Base-by-base conservation (phyloP, 208 protist species). In the Naegleria lovaniensis region DNA sequence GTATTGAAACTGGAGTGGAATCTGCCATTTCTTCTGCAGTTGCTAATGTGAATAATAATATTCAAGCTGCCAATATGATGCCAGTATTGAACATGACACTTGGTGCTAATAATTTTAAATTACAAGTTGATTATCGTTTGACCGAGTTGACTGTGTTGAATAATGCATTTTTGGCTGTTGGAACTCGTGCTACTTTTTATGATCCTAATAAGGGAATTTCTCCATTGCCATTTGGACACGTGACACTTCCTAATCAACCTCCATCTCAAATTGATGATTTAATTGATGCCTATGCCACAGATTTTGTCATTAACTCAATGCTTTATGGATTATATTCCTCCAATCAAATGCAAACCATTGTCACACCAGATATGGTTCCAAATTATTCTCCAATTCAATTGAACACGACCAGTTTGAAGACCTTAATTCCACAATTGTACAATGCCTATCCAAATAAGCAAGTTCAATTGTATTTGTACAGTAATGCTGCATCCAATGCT, bases 231-330 rank as follows among this genome's bases (percentile, higher is more conserved):
- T 79, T 79, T 79, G 29, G 29, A 36, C 67, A 29, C 36, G 67
- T 36, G 19, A 19, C 19, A 79, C 16, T 79, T 36, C 67, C 67
- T 36, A 36, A 29, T 25, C 6, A 13, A 13, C 25, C 67, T 9
- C 67, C 67, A 79, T 36, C 67, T 36, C 67, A 79, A 79, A 79
- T 79, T 79, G 67, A 79, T 79, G 67, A 79, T 79, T 79, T 79
- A 33, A 79, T 79, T 79, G 67, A 79, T 79, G 29, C 29, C n/a
- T 79, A 79, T 79, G 79, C 4, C 1, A 85, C 38, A 22, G 79
- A 85, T 43, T 85, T 43, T 43, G 36, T 85, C 41, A 36, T 85
- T 19, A 85, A 85, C 19, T 36, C 22, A 3, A 13, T 85, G 7
- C 36, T 85, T 16, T 85, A 85, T 85, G 38, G 36, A 9, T 85